These are phyloP conservation scores for Apium graveolens DNA, from an alignment of 129 eudicot genomes.

Conservation along the genomic window DNA sequence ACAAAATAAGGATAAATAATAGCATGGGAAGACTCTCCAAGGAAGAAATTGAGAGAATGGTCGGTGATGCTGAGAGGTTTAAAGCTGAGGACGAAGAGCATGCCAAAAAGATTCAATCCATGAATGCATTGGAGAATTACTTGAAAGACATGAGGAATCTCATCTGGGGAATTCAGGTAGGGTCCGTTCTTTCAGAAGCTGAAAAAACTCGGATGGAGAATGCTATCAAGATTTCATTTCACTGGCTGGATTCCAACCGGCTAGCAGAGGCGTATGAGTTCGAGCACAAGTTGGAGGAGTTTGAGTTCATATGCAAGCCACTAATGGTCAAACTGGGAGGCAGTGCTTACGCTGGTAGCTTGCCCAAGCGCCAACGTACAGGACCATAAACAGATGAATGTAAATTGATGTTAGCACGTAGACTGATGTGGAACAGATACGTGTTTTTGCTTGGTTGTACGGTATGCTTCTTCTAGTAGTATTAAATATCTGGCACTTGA, in stretches of 20 bases:
- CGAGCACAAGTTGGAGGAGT: constrained; percentile 1
- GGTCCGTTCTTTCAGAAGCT: constrained; percentile 11
- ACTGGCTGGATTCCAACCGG: constrained; percentile 9
- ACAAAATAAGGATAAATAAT: neutral
- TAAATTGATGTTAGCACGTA: neutral
- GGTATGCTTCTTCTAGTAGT: neutral
- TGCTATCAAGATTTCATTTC: neutral
- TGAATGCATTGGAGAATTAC: neutral
- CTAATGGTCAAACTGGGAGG: neutral
- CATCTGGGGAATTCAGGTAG: constrained; percentile 16
- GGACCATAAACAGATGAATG: neutral
- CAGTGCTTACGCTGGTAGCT: neutral
- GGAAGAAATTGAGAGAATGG: constrained; percentile 7
- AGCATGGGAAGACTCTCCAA: neutral
- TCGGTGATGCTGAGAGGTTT: neutral
- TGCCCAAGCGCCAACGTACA: neutral
- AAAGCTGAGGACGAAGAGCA: neutral
- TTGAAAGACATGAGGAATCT: constrained; percentile 16
- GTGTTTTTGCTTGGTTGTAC: neutral
- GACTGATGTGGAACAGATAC: neutral
- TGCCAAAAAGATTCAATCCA: neutral
- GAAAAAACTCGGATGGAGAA: constrained; percentile 25
- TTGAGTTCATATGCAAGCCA: neutral
- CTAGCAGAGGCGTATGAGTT: constrained; percentile 3
- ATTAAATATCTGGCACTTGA: neutral